phyloP scores from a whole-genome alignment of 78 protist genomes.

The Dictyostelium discoideum region DNA sequence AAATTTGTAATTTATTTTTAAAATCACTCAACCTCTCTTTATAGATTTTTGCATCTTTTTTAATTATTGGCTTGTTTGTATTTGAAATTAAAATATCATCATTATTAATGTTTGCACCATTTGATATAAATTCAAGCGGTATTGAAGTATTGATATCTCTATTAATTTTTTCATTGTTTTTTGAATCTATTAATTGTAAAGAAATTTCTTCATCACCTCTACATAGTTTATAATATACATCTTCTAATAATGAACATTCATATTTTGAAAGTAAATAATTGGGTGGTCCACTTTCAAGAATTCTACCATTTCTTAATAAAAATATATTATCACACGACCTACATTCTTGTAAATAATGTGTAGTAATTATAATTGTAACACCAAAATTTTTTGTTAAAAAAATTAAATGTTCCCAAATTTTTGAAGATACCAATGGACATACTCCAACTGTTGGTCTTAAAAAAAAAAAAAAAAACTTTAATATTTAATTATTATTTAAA shows the following conservation, averaged over 20 bases:
- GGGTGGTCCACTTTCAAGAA: conserved; percentile 44
- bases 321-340: conserved; percentile 3
- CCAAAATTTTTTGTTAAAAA: not conserved
- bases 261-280: not conserved
- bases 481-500: too few species aligned
- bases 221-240: conserved; percentile 19
- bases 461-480: too few species aligned
- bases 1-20: too few species aligned
- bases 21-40: too few species aligned
- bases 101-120: not conserved
- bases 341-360: conserved; percentile 85
- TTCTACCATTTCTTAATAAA: conserved; percentile 38
- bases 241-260: conserved; percentile 14
- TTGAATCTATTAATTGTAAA: not conserved
- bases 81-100: not conserved
- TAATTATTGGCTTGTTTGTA: not conserved
- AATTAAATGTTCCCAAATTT: conserved; percentile 47
- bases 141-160: too few species aligned
- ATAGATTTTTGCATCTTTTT: not conserved
- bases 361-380: conserved; percentile 75
- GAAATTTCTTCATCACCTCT: not conserved
- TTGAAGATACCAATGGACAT: conserved; percentile 57
- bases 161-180: not conserved
- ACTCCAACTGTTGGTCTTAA: conserved; percentile 20
- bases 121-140: too few species aligned